Base-by-base conservation (phyloP, 2,329 filamentous ascomycete genomes). In the Berkeleyomyces rouxiae region DNA sequence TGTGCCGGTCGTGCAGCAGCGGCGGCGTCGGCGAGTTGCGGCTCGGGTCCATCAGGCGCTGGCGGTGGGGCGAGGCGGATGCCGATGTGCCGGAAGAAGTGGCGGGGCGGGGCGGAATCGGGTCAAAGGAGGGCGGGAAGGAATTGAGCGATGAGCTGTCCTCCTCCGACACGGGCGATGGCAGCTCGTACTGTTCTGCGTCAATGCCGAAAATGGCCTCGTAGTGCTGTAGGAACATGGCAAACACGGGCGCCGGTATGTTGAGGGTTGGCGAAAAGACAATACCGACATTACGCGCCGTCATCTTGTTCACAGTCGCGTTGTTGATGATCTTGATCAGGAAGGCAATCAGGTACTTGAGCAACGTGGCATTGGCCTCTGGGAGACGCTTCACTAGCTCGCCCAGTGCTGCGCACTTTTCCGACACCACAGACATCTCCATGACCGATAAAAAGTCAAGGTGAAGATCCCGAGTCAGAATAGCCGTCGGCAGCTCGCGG, bases 261-360 rank as follows among this genome's bases (percentile, higher is more conserved):
- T 97, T 97, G 61, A 99, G 80, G 0, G 93, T 97, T 0, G 93
- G 93, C 13, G 93, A 95, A 73, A 99, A 99, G 63, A 99, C 92
- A 68, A 99, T 97, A 67, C 93, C 92, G 62, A 99, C 89, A 70
- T 99, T 99, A 67, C 92, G 85, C 61, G 96, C 88, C 9, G 88
- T 96, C 93, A 99, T 99, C 78, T 96, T 97, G 77, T 99, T 99
- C 66, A 87, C 78, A 68, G 88, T 85, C 5, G 90, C 79, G 68
- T 96, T 90, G 73, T 93, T 90, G 70, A 96, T 90, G 68, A 99
- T 92, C 69, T 87, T 86, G 70, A 96, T 89, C 68, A 99, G 75
- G 74, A 96, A 96, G 3, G 87, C 83, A 58, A 92, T 88, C 62
- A 99, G 77, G 66, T 95, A 90, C 69, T 87, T 85, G 46, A 99